Conservation (phyloP, 1,284 basidiomycete genomes). For the Cutaneotrichosporon dermatis region DNA sequence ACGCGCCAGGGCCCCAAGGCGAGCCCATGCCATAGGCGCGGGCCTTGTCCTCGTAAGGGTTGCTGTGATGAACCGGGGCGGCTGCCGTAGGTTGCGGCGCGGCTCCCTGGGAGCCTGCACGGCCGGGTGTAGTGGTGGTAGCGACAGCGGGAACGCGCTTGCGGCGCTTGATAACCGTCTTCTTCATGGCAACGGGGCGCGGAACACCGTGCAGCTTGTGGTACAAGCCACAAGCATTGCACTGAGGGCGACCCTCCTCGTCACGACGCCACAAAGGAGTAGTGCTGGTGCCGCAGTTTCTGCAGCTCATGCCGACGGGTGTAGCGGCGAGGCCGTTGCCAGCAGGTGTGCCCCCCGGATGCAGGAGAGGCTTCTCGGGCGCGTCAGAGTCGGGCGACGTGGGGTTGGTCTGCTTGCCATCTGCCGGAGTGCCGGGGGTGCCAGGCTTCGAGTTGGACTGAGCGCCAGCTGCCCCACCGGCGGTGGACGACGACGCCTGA, state of each 20-base stretch:
- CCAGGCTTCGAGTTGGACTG: background rate
- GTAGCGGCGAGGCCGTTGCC: constrained; percentile 49
- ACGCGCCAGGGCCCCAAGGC: constrained; percentile 11
- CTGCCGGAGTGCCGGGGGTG: background rate
- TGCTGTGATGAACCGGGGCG: constrained; percentile 2
- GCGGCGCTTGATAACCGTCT: constrained; percentile 95
- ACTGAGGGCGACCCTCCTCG: constrained; percentile 72
- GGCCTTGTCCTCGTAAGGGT: constrained; percentile 18
- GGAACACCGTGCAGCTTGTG: constrained; percentile 97
- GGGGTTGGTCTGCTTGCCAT: background rate
- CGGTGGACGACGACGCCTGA: background rate
- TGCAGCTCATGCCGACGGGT: constrained; percentile 75
- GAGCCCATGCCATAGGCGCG: constrained; percentile 13
- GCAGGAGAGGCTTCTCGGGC: constrained; percentile 9
- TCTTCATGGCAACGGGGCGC: constrained; percentile 96
- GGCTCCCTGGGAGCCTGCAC: constrained; percentile 18
- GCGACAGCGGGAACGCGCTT: constrained; percentile 83
- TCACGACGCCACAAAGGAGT: constrained; percentile 91
- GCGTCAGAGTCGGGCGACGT: constrained; percentile 20
- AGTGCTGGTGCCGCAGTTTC: constrained; percentile 88
- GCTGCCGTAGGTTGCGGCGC: background rate
- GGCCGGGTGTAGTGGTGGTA: constrained; percentile 8
- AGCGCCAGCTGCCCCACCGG: background rate
- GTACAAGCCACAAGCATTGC: constrained; percentile 90
- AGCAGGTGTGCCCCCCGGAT: constrained; percentile 13